phyloP scores from a whole-genome alignment of 208 protist genomes.

The Crithidia expoeki region DNA sequence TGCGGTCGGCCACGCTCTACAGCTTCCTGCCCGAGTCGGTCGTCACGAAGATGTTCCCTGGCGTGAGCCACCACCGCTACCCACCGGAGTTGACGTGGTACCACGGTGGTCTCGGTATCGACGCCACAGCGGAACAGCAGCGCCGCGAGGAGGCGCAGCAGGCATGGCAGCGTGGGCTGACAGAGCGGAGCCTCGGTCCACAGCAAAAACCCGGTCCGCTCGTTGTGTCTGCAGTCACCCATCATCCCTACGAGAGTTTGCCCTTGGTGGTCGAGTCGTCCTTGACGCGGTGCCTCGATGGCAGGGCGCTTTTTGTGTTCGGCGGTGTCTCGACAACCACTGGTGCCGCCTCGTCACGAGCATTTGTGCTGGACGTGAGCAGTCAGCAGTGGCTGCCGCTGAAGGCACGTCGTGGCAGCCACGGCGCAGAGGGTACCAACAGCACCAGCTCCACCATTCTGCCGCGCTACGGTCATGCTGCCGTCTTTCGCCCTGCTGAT shows the following conservation, averaged over 20 bases:
- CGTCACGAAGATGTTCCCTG: conserved; percentile 25
- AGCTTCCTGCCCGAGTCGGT: conserved; percentile 12
- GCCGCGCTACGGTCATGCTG: conserved; percentile 64
- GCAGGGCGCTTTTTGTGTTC: conserved; percentile 53
- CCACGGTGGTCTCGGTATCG: conserved; percentile 52
- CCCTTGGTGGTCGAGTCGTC: conserved; percentile 55
- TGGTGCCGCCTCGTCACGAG: conserved; percentile 11
- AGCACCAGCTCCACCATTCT: not conserved
- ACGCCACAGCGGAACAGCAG: conserved; percentile 29
- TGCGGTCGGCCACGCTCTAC: conserved; percentile 22
- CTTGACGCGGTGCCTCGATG: conserved; percentile 60
- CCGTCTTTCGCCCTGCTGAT: conserved; percentile 43
- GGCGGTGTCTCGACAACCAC: conserved; percentile 29
- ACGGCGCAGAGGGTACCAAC: not conserved
- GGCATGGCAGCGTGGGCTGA: conserved; percentile 43
- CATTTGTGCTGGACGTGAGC: conserved; percentile 21
- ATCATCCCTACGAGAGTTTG: conserved; percentile 39
- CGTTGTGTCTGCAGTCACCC: conserved; percentile 50
- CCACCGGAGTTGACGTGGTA: conserved; percentile 61
- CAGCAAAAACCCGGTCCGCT: conserved; percentile 32
- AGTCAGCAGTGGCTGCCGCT: conserved; percentile 25
- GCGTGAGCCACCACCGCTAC: conserved; percentile 42
- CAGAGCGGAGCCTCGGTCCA: conserved; percentile 37
- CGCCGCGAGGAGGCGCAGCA: conserved; percentile 33
- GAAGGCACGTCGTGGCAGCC: conserved; percentile 5